Percentiles rank a stretch among this genome's conserved stretches.
phyloP scores from a whole-genome alignment of 331 rosid species.

The Pyracantha coccinea region DNA sequence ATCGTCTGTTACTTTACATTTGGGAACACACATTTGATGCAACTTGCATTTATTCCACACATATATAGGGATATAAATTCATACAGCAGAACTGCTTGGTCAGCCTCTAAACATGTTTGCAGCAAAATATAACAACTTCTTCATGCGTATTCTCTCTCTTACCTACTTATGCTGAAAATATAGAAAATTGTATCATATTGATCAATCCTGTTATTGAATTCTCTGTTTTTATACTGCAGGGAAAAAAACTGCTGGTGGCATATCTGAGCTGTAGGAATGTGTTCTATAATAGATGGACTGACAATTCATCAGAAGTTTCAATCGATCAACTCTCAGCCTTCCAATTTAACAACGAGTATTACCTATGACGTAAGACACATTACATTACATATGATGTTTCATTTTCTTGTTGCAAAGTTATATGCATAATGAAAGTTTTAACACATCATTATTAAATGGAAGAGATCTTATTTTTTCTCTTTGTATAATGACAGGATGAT shows the following conservation, averaged over 20 bases:
- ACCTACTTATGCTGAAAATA: not conserved
- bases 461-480: not conserved
- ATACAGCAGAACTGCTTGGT: not conserved
- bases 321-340: not conserved
- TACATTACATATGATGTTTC: not conserved
- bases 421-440: not conserved
- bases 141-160: not conserved
- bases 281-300: not conserved
- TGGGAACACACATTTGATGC: constrained; percentile 1
- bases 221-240: not conserved
- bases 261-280: not conserved
- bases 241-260: not conserved
- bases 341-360: not conserved
- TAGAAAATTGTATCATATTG: not conserved
- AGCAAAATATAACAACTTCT: not conserved
- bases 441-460: not conserved
- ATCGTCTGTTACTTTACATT: not conserved
- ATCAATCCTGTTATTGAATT: not conserved
- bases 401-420: not conserved
- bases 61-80: not conserved
- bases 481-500: constrained; percentile 11
- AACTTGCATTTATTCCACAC: not conserved
- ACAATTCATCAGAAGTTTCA: not conserved
- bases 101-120: no score
- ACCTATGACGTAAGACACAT: constrained; percentile 3